Evolutionary conservation across 2,329 filamentous ascomycete species (phyloP).

Genomic region (Monilinia vaccinii-corymbosi): DNA sequence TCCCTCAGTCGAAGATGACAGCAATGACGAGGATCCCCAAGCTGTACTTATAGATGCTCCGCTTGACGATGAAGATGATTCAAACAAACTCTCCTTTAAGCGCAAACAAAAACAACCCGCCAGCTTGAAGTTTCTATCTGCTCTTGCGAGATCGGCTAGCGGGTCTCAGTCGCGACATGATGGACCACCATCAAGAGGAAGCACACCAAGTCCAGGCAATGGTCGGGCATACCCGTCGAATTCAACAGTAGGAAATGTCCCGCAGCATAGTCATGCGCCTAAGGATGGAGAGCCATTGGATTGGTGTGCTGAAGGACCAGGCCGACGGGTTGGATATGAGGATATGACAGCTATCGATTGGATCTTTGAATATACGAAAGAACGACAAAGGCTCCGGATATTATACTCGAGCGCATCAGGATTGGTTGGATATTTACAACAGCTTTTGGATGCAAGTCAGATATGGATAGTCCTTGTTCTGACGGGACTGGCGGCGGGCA

Average conservation of each 20-base stretch:
- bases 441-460: slow-evolving; percentile 75
- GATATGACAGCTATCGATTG: slow-evolving; percentile 97
- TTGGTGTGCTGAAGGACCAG: slow-evolving; percentile 86
- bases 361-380: slow-evolving; percentile 98
- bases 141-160: slow-evolving; percentile 17
- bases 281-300: slow-evolving; percentile 51
- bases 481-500: slow-evolving; percentile 75
- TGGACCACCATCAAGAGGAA: slow-evolving; percentile 21
- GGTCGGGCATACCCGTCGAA: slow-evolving; percentile 15
- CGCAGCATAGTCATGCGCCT: slow-evolving; percentile 11
- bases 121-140: slow-evolving; percentile 23
- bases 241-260: slow-evolving; percentile 10
- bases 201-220: slow-evolving; percentile 15
- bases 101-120: slow-evolving; percentile 46
- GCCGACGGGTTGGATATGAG: slow-evolving; percentile 86
- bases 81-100: slow-evolving; percentile 59
- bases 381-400: slow-evolving; percentile 76
- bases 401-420: slow-evolving; percentile 62
- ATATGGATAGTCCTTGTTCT: slow-evolving; percentile 84
- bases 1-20: slow-evolving; percentile 31
- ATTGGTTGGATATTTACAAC: slow-evolving; percentile 61
- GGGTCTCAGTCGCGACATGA: slow-evolving; percentile 17
- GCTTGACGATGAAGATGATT: slow-evolving; percentile 35
- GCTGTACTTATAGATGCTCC: slow-evolving; percentile 47
- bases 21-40: slow-evolving; percentile 32